Evolutionary conservation across 768 basidiomycete genomes (phyloP).

Genomic region (Leccinum subgranulosum): DNA sequence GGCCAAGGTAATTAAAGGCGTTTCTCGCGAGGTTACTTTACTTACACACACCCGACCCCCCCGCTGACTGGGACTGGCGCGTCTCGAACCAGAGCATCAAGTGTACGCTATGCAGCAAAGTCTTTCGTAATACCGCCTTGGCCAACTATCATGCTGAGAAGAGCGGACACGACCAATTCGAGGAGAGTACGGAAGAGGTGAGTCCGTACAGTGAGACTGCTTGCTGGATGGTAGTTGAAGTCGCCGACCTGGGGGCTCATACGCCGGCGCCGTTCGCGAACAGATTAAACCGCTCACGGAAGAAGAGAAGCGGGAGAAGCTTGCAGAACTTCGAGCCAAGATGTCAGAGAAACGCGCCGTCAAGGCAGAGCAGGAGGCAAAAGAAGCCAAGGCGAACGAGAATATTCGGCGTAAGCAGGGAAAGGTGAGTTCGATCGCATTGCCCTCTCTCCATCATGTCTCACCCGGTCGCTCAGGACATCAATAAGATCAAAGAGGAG

Average conservation of each 20-base stretch:
- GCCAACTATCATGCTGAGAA: slow-evolving; percentile 95
- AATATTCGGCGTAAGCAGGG: slow-evolving; percentile 81
- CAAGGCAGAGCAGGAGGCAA: slow-evolving; percentile 70
- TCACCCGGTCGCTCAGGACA: slow-evolving; percentile 45
- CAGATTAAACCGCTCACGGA: slow-evolving; percentile 94
- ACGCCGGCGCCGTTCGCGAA: not conserved
- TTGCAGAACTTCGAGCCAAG: slow-evolving; percentile 74
- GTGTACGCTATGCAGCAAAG: slow-evolving; percentile 81
- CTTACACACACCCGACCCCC: no score
- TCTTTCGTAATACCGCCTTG: slow-evolving; percentile 80
- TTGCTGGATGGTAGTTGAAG: not conserved
- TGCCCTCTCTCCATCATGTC: not conserved
- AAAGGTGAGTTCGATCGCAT: slow-evolving; percentile 43
- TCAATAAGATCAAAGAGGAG: slow-evolving; percentile 70
- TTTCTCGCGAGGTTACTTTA: no score
- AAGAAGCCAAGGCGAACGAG: slow-evolving; percentile 74
- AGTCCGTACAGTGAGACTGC: not conserved
- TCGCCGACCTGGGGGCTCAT: not conserved
- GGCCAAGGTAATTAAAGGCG: slow-evolving; percentile 59
- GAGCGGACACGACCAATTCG: slow-evolving; percentile 93
- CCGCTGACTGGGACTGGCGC: not conserved
- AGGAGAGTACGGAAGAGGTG: slow-evolving; percentile 94
- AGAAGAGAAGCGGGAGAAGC: slow-evolving; percentile 82
- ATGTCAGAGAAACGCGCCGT: slow-evolving; percentile 75
- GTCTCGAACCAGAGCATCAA: slow-evolving; percentile 61